Base-by-base conservation (phyloP, 1,284 basidiomycete species). In the Microbotryum lychnidis-dioicae region DNA sequence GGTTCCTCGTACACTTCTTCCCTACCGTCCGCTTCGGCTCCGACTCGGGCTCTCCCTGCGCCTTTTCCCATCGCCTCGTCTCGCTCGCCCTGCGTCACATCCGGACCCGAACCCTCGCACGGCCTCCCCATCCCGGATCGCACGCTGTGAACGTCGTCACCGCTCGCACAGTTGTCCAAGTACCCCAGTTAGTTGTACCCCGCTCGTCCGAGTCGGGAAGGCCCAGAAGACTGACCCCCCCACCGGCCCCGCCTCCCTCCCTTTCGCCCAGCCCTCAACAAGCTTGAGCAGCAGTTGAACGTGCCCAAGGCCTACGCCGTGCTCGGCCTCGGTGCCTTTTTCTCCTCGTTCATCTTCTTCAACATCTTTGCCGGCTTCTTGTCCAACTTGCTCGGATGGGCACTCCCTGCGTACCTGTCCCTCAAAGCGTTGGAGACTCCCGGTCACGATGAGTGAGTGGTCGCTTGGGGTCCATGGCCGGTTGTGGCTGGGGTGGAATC, bases 231-330 rank as follows among this genome's bases (percentile, higher is more conserved):
- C 16, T 20, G 18, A 57, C 23, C 20, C 9, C 37, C 3, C 16
- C 14, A n/a, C 44, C 8, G 14, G 21, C 23, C 23, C 37, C 37
- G 9, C 20, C 8, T 25, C 23, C 45, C 48, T 46, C 33, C 31
- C 31, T 31, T 21, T 14, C 8, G 4, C 4, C 12, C 21, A 23
- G 80, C 86, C 62, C 80, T 93, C 73, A 84, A 82, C 79, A 81
- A 83, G 73, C 76, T 97, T 71, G 93, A 98, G 81, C 82, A 87
- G 76, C 87, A 86, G 76, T 93, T 91, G 7, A 87, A 89, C 73
- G 79, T 97, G 50, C 93, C 94, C 71, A 97, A 97, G 83, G 83
- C 89, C 21, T 93, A 94, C 77, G 82, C 86, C 67, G 89, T 89
- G 71, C 78, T 97, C 70, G 89, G 87, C 63, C 81, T 82, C 67